A percentile compares a stretch with the other conserved stretches of the same genome.
phyloP scores from a whole-genome alignment of 352 stramenopile species.

The Globisporangium cystogenes region DNA sequence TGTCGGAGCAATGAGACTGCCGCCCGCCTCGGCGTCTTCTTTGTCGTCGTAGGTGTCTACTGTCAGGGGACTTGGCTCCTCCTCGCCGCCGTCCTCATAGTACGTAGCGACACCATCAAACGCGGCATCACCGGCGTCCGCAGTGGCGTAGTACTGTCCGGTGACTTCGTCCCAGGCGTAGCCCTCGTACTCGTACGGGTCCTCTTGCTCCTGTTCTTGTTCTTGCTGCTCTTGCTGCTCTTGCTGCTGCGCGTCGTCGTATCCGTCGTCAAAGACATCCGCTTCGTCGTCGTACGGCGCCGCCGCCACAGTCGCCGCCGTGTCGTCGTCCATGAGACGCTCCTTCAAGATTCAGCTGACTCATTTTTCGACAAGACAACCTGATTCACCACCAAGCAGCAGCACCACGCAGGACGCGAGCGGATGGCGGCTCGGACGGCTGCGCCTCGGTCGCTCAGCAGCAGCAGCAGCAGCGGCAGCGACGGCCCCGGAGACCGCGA shows the following conservation, averaged over 20 bases:
- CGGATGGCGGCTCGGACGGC: too few relatives aligned
- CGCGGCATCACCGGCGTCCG: constrained; percentile 8
- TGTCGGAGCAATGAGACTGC: background rate
- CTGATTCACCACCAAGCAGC: too few relatives aligned
- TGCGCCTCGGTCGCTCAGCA: too few relatives aligned
- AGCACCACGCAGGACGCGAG: background rate
- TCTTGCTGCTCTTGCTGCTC: background rate
- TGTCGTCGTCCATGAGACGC: too few relatives aligned
- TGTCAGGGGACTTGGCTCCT: constrained; percentile 18
- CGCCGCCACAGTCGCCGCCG: background rate
- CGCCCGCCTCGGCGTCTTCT: background rate
- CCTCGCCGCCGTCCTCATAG: constrained; percentile 1
- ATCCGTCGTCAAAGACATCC: constrained; percentile 1
- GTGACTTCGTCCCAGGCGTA: constrained; percentile 11
- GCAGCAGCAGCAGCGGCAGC: background rate
- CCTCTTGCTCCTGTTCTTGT: background rate
- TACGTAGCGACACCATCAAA: too few relatives aligned
- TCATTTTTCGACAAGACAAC: background rate
- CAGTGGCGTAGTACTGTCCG: constrained; percentile 10
- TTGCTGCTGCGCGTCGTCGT: background rate
- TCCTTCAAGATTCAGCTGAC: background rate
- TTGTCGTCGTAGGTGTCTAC: constrained; percentile 25
- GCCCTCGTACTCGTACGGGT: background rate
- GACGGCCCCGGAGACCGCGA: background rate
- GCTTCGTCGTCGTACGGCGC: background rate